phyloP scores from a whole-genome alignment of 768 basidiomycete genomes.

The Tricholoma bakamatsutake region DNA sequence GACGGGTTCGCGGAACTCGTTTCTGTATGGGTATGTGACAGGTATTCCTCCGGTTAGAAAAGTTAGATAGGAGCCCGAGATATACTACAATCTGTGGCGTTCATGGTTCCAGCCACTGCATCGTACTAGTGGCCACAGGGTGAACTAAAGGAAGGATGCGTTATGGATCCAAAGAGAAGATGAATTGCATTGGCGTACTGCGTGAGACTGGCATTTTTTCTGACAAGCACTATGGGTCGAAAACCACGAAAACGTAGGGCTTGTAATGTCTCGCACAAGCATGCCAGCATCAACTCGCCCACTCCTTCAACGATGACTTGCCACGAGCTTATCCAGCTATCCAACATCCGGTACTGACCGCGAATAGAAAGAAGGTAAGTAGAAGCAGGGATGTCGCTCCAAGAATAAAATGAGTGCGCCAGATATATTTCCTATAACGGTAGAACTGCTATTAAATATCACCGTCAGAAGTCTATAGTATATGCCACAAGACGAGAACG shows the following conservation, averaged over 20 bases:
- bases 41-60: slow-evolving; percentile 24
- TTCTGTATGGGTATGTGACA: slow-evolving; percentile 16
- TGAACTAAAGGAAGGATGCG: slow-evolving; percentile 16
- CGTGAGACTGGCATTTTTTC: slow-evolving; percentile 56
- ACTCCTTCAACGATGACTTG: too few species aligned
- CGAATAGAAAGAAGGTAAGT: slow-evolving; percentile 29
- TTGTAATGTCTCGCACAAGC: too few species aligned
- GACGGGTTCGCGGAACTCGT: slow-evolving; percentile 18
- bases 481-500: neutral
- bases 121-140: slow-evolving; percentile 23
- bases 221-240: slow-evolving; percentile 53
- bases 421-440: slow-evolving; percentile 3
- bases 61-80: slow-evolving; percentile 33
- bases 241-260: slow-evolving; percentile 23
- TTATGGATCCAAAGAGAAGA: neutral
- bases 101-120: slow-evolving; percentile 28
- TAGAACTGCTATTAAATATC: slow-evolving; percentile 32
- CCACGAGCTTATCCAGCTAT: neutral
- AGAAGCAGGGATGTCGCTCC: slow-evolving; percentile 14
- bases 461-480: neutral
- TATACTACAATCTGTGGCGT: slow-evolving; percentile 13
- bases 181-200: slow-evolving; percentile 22
- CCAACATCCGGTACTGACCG: slow-evolving; percentile 21
- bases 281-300: slow-evolving; percentile 38
- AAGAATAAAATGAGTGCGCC: slow-evolving; percentile 32